These are phyloP conservation scores for Kluyveromyces dobzhanskii DNA, from an alignment of 805 yeast species.

Conservation along the genomic window DNA sequence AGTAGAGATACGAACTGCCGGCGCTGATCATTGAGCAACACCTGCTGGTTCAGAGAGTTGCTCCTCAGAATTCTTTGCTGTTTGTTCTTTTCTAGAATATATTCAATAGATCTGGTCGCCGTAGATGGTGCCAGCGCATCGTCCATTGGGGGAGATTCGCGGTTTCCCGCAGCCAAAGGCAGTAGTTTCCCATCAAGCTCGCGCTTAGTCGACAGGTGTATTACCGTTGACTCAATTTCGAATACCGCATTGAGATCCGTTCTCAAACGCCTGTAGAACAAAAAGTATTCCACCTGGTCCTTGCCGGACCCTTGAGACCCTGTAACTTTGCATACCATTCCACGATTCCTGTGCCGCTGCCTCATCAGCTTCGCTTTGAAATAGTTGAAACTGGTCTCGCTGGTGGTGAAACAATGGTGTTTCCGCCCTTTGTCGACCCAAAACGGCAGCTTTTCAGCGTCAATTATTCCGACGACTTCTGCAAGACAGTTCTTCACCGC, in stretches of 20 bases:
- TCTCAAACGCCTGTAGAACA: slow-evolving; percentile 1
- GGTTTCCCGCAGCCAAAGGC: background rate
- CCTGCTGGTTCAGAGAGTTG: slow-evolving; percentile 12
- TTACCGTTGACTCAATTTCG: slow-evolving; percentile 4
- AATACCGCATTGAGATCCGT: slow-evolving; percentile 2
- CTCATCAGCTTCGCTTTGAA: slow-evolving; percentile 19
- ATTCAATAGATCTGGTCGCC: slow-evolving; percentile 13
- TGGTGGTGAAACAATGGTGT: slow-evolving; percentile 18
- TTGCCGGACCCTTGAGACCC: background rate
- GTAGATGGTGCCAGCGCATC: too few relatives aligned
- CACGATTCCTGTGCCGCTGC: slow-evolving; percentile 13
- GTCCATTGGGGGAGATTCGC: background rate
- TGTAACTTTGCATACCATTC: slow-evolving; percentile 12
- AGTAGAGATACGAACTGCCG: slow-evolving; percentile 25
- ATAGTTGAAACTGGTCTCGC: slow-evolving; percentile 21
- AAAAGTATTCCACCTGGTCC: background rate
- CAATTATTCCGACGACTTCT: slow-evolving; percentile 9
- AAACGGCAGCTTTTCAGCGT: slow-evolving; percentile 18
- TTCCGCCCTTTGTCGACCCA: slow-evolving; percentile 15
- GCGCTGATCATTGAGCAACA: slow-evolving; percentile 19
- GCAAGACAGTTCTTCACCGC: background rate
- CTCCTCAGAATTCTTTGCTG: slow-evolving; percentile 10
- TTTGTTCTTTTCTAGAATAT: slow-evolving; percentile 16
- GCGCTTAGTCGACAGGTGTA: slow-evolving; percentile 6
- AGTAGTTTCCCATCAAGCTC: slow-evolving; percentile 6